Percentiles rank a stretch among this genome's conserved stretches.
Conservation (phyloP, 2,329 filamentous ascomycete genomes). For the Trichothecium roseum region DNA sequence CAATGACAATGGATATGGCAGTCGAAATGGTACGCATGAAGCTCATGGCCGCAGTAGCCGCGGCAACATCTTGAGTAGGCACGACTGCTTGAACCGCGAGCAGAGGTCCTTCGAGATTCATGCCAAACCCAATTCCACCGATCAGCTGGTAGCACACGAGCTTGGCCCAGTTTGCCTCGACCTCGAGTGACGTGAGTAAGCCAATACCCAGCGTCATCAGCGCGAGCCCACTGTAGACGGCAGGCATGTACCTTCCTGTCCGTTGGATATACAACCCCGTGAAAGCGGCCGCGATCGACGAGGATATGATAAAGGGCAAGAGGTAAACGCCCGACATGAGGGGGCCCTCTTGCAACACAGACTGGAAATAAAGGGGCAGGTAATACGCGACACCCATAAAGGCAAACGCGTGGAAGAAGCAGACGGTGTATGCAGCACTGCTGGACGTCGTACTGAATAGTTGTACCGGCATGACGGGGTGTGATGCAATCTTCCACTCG, state of each 20-base stretch:
- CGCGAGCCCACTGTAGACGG: conserved; percentile 41
- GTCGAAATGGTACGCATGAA: conserved; percentile 50
- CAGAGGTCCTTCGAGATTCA: conserved; percentile 52
- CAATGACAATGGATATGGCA: conserved; percentile 47
- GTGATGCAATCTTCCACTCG: conserved; percentile 52
- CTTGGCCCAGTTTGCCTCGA: conserved; percentile 34
- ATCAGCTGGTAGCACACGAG: conserved; percentile 47
- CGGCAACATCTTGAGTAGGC: conserved; percentile 47
- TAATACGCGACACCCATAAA: conserved; percentile 61
- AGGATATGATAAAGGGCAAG: conserved; percentile 47
- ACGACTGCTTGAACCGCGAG: conserved; percentile 56
- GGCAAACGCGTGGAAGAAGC: conserved; percentile 38
- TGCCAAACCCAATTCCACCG: conserved; percentile 48
- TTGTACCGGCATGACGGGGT: conserved; percentile 58
- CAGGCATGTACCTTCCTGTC: conserved; percentile 47
- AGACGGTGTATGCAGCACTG: conserved; percentile 40
- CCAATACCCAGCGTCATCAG: conserved; percentile 51
- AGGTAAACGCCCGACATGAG: conserved; percentile 52
- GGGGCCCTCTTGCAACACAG: conserved; percentile 50
- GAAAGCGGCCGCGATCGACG: conserved; percentile 30
- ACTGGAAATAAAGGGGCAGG: conserved; percentile 64
- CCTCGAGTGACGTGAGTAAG: conserved; percentile 43
- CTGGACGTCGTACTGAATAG: conserved; percentile 48
- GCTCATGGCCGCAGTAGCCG: conserved; percentile 50
- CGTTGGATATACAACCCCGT: conserved; percentile 34